Base-by-base conservation (phyloP, 2,329 filamentous ascomycete species). In the Davidsoniella virescens region DNA sequence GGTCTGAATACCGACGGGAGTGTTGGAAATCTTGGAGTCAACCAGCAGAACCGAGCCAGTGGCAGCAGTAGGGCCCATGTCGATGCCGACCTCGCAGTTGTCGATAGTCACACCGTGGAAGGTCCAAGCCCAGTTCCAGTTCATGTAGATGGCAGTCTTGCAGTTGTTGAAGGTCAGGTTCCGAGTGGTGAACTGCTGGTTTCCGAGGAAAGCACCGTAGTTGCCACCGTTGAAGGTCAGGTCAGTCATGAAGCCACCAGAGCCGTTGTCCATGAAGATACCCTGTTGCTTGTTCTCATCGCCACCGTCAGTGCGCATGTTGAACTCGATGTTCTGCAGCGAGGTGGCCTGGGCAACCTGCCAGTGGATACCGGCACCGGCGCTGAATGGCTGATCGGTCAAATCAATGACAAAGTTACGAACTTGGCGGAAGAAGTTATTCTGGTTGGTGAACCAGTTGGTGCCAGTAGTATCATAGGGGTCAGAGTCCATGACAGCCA, bases 111-210 rank as follows among this genome's bases (percentile, higher is more conserved):
- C 57, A 36, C 76, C 82, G 62, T 90, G 86, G 65, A 92, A 77
- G 42, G 81, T 78, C 82, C 84, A 93, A 16, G 79, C 70, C 87
- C 87, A 94, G 68, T 90, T 85, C 87, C 87, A 94, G 70, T 87
- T 87, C 79, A 92, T 83, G 67, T 76, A 86, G 55, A 94, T 78
- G 54, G 84, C 87, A 2, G 85, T 93, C 60, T 85, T 74, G 69
- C 84, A 88, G 63, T 76, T 73, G 62, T 84, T 85, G 72, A 93
- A 93, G 36, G 74, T 82, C 62, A 92, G 61, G 65, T 93, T 92
- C 57, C 86, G 81, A 25, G 80, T 82, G 38, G 85, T 90, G 65
- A 90, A 92, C 65, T 94, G 87, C 67, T 94, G 87, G 65, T 80
- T 87, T 46, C 87, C 87, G 23, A 90, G 69, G 66, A 86, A 90